Evolutionary conservation across 495 filamentous ascomycete genomes (phyloP).

Genomic region (Friedmanniomyces simplex): DNA sequence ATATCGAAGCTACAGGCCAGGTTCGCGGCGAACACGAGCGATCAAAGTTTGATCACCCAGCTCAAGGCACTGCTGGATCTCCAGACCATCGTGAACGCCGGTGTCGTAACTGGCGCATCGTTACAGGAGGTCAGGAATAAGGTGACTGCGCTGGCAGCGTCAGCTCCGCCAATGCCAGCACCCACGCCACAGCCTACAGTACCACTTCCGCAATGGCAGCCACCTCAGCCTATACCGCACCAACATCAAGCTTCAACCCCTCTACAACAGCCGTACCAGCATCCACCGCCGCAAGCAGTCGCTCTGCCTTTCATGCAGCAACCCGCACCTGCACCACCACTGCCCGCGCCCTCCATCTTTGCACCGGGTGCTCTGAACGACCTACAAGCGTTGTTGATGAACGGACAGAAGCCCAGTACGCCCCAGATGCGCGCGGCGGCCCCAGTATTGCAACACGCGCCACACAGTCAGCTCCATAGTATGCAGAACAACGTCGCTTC

Average conservation of each 20-base stretch:
- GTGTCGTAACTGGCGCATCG: constrained; percentile 65
- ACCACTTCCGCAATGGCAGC: constrained; percentile 13
- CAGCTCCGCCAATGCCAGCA: constrained; percentile 20
- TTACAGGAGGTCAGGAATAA: constrained; percentile 70
- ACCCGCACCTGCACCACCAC: not conserved
- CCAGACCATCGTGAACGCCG: constrained; percentile 60
- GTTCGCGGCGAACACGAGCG: constrained; percentile 60
- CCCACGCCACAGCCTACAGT: constrained; percentile 18
- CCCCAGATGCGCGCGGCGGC: constrained; percentile 17
- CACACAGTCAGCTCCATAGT: constrained; percentile 15
- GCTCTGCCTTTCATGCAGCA: constrained; percentile 6
- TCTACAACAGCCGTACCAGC: constrained; percentile 4
- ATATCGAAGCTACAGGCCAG: constrained; percentile 59
- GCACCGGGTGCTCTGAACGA: constrained; percentile 10
- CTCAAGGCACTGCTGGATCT: constrained; percentile 81
- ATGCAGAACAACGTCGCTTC: constrained; percentile 14
- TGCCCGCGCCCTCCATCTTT: constrained; percentile 5
- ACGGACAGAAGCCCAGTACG: constrained; percentile 18
- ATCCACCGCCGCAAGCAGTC: constrained; percentile 1
- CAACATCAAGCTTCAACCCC: constrained; percentile 3
- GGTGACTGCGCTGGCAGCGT: constrained; percentile 54
- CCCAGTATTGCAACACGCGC: constrained; percentile 8
- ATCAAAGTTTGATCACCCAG: constrained; percentile 61
- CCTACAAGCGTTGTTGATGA: constrained; percentile 16
- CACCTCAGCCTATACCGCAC: constrained; percentile 7